Evolutionary conservation across 805 yeast species (phyloP), one percentile per base, ranked within the genome.

Genomic region (Yamadazyma tumulicola): DNA sequence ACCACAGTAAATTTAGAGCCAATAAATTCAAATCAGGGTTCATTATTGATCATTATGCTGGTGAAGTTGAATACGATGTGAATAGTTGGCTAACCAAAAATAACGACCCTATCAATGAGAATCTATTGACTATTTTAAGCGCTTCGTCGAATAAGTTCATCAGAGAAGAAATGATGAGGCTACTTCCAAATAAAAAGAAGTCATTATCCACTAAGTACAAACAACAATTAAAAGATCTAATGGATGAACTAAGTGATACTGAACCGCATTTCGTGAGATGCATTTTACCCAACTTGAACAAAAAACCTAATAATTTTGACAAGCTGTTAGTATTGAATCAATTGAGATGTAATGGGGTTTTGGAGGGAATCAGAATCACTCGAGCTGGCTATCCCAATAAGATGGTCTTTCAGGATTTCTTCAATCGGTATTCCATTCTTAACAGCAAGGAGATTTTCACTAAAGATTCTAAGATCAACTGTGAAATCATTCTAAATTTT

Each of bases 231-330:
- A 61, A 59, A 14, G 72, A 74, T 19, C 66, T 93, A 32, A 78
- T 93, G 80, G 67, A 67, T 4, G 91, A 86, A 43, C 64, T 93
- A 14, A 68, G 77, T 3, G 64, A 76, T 9, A 93, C 98, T 0
- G 88, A 85, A 52, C 99, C 99, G 2, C 97, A 93, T 56, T 93
- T 93, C 55, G 97, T 93, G 16, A 77, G 99, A 48, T 93, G 99
- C 57, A 93, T 93, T 30, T 66, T 93, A 29, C 99, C 99, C 6
- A 93, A 93, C 53, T 75, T 77, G 40, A 66, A 73, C 29, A 89
- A 91, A 54, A 69, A 69, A 32, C 78, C 96, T 0, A 75, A 75
- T 27, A 64, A 68, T 24, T 84, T 93, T 49, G 87, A 86, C 48
- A 86, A 82, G 47, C 63, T 61, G 19, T 63, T 93, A 16, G 95